These are phyloP conservation scores for Penicillium bovifimosum DNA, from an alignment of 495 filamentous ascomycete species.

Conservation along the genomic window DNA sequence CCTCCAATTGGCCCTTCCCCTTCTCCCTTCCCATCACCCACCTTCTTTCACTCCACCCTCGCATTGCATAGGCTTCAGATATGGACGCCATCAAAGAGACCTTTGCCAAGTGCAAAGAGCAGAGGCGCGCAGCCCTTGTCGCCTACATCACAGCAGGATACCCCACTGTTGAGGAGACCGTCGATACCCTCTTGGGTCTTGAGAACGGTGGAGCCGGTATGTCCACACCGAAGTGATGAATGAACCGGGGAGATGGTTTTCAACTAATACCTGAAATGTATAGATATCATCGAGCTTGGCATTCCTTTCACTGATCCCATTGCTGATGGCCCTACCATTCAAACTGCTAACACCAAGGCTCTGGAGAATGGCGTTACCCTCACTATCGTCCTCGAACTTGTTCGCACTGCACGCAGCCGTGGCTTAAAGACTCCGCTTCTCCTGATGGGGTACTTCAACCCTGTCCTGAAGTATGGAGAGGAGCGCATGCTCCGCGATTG, in stretches of 20 bases:
- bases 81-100: slow-evolving; percentile 82
- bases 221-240: slow-evolving; percentile 13
- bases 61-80: slow-evolving; percentile 6
- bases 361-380: slow-evolving; percentile 86
- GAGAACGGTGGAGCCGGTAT: slow-evolving; percentile 89
- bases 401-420: slow-evolving; percentile 65
- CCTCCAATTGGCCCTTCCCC: slow-evolving; percentile 3
- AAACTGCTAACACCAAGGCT: slow-evolving; percentile 83
- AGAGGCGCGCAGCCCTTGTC: slow-evolving; percentile 66
- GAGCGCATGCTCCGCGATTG: slow-evolving; percentile 81
- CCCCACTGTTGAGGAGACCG: slow-evolving; percentile 74
- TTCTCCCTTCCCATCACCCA: slow-evolving; percentile 6
- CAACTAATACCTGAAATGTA: background rate
- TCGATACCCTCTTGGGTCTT: slow-evolving; percentile 79
- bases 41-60: slow-evolving; percentile 14
- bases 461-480: slow-evolving; percentile 87
- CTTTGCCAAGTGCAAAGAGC: slow-evolving; percentile 80
- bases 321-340: slow-evolving; percentile 91
- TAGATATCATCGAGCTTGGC: slow-evolving; percentile 36
- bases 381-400: slow-evolving; percentile 67
- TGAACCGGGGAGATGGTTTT: slow-evolving; percentile 1
- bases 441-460: slow-evolving; percentile 99
- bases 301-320: slow-evolving; percentile 98
- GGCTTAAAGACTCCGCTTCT: slow-evolving; percentile 79
- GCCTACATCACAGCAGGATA: slow-evolving; percentile 96